A percentile compares a stretch with the other conserved stretches of the same genome.
phyloP scores from a whole-genome alignment of 2,329 filamentous ascomycete genomes.

The Calonectria honghensis region DNA sequence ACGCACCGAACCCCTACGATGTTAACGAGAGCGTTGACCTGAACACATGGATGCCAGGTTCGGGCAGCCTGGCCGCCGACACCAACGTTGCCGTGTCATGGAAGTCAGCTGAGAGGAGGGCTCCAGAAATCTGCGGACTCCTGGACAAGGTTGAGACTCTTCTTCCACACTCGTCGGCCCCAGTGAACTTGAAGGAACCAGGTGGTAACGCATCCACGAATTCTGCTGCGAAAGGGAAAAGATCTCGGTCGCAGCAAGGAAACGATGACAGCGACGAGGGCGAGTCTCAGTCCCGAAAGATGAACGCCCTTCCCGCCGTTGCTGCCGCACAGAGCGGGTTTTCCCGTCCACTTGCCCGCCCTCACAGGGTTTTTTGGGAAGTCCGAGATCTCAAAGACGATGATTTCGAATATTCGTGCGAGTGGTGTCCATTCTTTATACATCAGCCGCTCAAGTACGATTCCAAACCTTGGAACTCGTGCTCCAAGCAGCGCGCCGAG shows the following conservation, averaged over 20 bases:
- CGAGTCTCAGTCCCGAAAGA: neutral
- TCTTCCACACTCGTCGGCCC: neutral
- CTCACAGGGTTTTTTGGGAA: neutral
- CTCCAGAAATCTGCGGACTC: neutral
- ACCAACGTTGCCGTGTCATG: neutral
- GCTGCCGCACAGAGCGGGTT: neutral
- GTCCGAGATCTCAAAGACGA: constrained; percentile 18
- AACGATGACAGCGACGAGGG: neutral
- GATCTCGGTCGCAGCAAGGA: constrained; percentile 7
- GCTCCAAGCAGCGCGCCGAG: constrained; percentile 36
- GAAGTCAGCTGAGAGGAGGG: neutral
- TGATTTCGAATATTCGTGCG: constrained; percentile 35
- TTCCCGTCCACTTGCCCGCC: neutral
- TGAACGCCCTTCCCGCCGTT: neutral
- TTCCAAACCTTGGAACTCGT: constrained; percentile 34
- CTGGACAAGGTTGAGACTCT: neutral
- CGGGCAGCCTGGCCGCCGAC: neutral
- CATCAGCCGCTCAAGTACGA: constrained; percentile 25
- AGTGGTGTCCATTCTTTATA: constrained; percentile 33
- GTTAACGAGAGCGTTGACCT: neutral
- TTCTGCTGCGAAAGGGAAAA: neutral
- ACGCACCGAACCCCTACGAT: neutral
- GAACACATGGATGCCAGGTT: constrained; percentile 1
- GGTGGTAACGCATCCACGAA: neutral
- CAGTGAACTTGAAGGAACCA: neutral